These are phyloP conservation scores for Monosporascus sp. DNA, from an alignment of 2,329 filamentous ascomycete species.

Conservation along the genomic window DNA sequence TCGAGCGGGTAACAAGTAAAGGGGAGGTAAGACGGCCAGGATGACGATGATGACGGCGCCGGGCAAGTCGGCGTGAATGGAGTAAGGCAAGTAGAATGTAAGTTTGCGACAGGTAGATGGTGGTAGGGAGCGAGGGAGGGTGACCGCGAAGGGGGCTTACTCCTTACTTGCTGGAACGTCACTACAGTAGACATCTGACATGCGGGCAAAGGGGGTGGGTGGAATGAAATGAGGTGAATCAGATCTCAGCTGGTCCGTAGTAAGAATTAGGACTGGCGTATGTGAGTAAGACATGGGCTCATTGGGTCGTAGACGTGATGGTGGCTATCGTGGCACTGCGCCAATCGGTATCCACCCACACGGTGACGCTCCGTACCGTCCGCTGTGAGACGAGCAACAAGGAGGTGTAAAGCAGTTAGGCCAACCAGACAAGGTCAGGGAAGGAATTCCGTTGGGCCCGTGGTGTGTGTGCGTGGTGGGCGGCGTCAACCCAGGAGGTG, in stretches of 20 bases:
- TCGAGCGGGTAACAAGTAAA: neutral
- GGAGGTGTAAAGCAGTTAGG: neutral
- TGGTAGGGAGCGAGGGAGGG: neutral
- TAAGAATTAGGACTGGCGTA: neutral
- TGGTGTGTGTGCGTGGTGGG: slow-evolving; percentile 2
- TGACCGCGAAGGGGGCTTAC: neutral
- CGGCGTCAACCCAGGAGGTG: neutral
- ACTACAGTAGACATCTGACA: neutral
- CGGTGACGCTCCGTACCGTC: neutral
- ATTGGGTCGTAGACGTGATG: neutral
- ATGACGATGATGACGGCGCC: neutral
- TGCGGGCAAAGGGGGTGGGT: neutral
- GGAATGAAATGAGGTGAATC: neutral
- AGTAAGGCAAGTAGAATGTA: neutral
- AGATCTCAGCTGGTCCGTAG: neutral
- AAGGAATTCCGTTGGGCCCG: neutral
- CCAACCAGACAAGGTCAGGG: neutral
- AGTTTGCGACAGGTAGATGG: neutral
- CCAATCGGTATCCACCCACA: neutral
- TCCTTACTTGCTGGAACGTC: neutral
- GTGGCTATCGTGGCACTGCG: neutral
- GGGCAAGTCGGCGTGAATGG: neutral
- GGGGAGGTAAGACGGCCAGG: neutral
- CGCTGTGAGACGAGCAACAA: neutral
- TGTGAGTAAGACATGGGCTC: neutral